Base-by-base conservation (phyloP, 148 eudicot species). In the Fagopyrum tataricum region DNA sequence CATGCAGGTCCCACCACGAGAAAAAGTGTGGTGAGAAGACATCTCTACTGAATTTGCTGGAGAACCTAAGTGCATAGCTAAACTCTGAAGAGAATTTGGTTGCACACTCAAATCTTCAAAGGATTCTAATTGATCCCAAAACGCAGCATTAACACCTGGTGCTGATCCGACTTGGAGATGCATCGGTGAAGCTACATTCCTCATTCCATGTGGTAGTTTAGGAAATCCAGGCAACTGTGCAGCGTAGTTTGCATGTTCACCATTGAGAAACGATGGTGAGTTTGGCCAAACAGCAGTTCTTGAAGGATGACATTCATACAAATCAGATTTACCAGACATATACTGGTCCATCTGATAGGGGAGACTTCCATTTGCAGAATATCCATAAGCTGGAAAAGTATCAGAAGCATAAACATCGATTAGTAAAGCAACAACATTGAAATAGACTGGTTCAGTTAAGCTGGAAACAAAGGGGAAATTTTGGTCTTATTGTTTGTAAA, bases 111-210 rank as follows among this genome's bases (percentile, higher is more conserved):
- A 72, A 70, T 76, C 76, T 75, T 84, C 88, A 24, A 72, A 81
- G 67, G 85, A 80, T 56, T 80, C 83, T 42, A 84, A 77, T 7
- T 78, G 40, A 75, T 79, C 83, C 82, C 81, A 84, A 70, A 76
- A 74, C 6, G 83, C 74, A 68, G 78, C 84, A 75, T 80, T 83
- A 55, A 73, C 51, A 55, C 77, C 72, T 2, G 91, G 86, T 42
- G 85, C 87, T 21, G 89, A 88, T 52, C 89, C 87, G 41, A 79
- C 82, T 44, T 82, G 87, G 71, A 77, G 78, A n/a, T 76, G 59
- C 42, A 51, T 40, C 31, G 74, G 78, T 42, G 79, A 84, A 59
- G 73, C 70, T 77, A 78, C 69, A 66, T 78, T 85, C 85, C 76
- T 75, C 84, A 84, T 78, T 23, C 76, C 61, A 84, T 79, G 73